These are phyloP conservation scores for Penicillium sp. DNA, from an alignment of 2,329 filamentous ascomycete species.

Conservation along the genomic window DNA sequence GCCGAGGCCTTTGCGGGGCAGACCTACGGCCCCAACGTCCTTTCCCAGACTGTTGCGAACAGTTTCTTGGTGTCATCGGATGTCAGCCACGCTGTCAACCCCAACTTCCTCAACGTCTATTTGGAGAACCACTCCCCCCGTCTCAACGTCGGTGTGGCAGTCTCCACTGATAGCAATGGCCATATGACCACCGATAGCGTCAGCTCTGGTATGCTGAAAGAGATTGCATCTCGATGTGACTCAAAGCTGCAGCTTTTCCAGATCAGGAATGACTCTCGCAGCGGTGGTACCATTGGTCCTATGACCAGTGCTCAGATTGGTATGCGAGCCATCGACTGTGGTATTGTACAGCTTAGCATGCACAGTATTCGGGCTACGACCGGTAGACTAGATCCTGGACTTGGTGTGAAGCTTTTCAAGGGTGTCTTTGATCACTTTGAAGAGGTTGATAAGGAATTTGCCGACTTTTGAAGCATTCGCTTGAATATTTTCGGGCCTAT, in stretches of 20 bases:
- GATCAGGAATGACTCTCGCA: slow-evolving; percentile 87
- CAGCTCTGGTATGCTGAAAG: slow-evolving; percentile 75
- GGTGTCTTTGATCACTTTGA: slow-evolving; percentile 87
- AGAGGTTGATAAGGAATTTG: slow-evolving; percentile 78
- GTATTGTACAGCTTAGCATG: slow-evolving; percentile 91
- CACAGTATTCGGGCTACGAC: slow-evolving; percentile 89
- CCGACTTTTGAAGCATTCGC: slow-evolving; percentile 25
- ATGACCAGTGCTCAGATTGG: slow-evolving; percentile 81
- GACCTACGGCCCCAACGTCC: slow-evolving; percentile 52
- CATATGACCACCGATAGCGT: slow-evolving; percentile 95
- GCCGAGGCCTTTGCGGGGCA: slow-evolving; percentile 61
- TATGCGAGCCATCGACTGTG: slow-evolving; percentile 79
- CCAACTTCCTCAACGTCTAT: slow-evolving; percentile 85
- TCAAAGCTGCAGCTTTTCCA: slow-evolving; percentile 83
- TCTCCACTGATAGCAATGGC: slow-evolving; percentile 82
- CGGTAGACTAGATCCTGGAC: slow-evolving; percentile 78
- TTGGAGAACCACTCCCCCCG: slow-evolving; percentile 81
- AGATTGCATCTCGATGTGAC: slow-evolving; percentile 72
- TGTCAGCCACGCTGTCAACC: slow-evolving; percentile 91
- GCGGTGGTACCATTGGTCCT: slow-evolving; percentile 92
- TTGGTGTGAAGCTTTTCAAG: slow-evolving; percentile 86
- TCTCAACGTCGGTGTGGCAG: slow-evolving; percentile 81
- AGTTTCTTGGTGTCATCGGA: slow-evolving; percentile 92
- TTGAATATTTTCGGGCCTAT: background rate
- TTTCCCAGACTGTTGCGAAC: slow-evolving; percentile 83